Percentiles rank a stretch among this genome's conserved stretches.
phyloP scores from a whole-genome alignment of 1,284 basidiomycete species.

The Puccinia horiana region DNA sequence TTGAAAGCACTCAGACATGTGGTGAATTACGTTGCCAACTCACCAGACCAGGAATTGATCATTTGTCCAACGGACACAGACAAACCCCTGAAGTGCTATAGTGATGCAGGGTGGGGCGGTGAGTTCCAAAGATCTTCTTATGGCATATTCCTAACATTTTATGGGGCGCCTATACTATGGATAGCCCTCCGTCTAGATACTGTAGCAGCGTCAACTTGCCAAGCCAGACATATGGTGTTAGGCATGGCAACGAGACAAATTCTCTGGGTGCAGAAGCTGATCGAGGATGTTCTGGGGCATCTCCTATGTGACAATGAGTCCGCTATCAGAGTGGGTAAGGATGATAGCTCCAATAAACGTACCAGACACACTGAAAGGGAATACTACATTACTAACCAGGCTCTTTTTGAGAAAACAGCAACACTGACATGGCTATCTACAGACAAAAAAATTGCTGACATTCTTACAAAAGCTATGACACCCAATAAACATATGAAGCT shows the following conservation, averaged over 20 bases:
- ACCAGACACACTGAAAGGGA: too few species aligned
- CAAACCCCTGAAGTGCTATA: not conserved
- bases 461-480: not conserved
- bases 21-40: not conserved
- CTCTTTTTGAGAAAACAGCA: not conserved
- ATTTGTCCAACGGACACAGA: not conserved
- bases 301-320: not conserved
- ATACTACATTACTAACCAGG: slow-evolving; percentile 13
- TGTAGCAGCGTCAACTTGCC: slow-evolving; percentile 16
- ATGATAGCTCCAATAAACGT: too few species aligned
- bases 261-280: not conserved
- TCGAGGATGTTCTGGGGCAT: not conserved
- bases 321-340: not conserved
- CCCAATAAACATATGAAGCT: not conserved
- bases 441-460: not conserved
- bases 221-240: slow-evolving; percentile 1
- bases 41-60: not conserved
- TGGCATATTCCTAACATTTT: not conserved
- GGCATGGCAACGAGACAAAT: not conserved
- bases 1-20: not conserved
- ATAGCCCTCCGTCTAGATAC: not conserved
- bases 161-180: not conserved
- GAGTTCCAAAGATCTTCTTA: slow-evolving; percentile 4
- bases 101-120: slow-evolving; percentile 13
- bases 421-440: not conserved